Evolutionary conservation across 352 stramenopile genomes (phyloP).

Genomic region (Pythium oligandrum): DNA sequence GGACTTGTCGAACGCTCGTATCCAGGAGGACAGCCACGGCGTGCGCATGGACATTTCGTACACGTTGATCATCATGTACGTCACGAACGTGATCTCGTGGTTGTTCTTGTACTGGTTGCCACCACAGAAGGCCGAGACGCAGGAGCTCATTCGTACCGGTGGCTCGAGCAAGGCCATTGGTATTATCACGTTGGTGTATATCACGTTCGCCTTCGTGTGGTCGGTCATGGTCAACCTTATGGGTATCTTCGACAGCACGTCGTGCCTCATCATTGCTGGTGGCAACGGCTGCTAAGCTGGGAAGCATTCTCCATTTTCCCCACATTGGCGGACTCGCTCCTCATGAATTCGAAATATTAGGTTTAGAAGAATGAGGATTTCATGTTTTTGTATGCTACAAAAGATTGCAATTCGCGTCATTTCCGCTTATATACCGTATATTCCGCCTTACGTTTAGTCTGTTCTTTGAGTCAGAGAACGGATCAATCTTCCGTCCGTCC

Average conservation of each 20-base stretch:
- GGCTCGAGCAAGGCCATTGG: conserved; percentile 20
- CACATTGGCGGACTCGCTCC: too few species aligned
- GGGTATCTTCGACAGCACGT: conserved; percentile 31
- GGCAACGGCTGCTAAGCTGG: conserved; percentile 26
- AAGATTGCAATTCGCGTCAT: too few species aligned
- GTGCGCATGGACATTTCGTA: conserved; percentile 34
- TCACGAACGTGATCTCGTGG: conserved; percentile 17
- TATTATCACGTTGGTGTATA: conserved; percentile 17
- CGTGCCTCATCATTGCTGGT: conserved; percentile 29
- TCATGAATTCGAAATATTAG: too few species aligned
- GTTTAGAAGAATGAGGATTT: too few species aligned
- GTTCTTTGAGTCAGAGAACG: too few species aligned
- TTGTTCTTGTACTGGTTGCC: conserved; percentile 25
- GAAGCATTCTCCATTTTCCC: too few species aligned
- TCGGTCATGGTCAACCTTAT: conserved; percentile 32
- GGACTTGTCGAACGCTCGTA: conserved; percentile 26
- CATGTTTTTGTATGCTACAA: too few species aligned
- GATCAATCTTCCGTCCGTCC: too few species aligned
- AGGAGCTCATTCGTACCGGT: conserved; percentile 25
- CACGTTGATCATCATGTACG: conserved; percentile 28
- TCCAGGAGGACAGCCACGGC: conserved; percentile 21
- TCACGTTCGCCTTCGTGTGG: conserved; percentile 25
- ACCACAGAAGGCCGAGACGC: conserved; percentile 25
- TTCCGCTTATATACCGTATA: too few species aligned
- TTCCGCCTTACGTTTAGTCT: too few species aligned